Percentiles rank a stretch among this genome's conserved stretches.
phyloP scores from a whole-genome alignment of 2,329 filamentous ascomycete species.

The Aspergillus sojae region DNA sequence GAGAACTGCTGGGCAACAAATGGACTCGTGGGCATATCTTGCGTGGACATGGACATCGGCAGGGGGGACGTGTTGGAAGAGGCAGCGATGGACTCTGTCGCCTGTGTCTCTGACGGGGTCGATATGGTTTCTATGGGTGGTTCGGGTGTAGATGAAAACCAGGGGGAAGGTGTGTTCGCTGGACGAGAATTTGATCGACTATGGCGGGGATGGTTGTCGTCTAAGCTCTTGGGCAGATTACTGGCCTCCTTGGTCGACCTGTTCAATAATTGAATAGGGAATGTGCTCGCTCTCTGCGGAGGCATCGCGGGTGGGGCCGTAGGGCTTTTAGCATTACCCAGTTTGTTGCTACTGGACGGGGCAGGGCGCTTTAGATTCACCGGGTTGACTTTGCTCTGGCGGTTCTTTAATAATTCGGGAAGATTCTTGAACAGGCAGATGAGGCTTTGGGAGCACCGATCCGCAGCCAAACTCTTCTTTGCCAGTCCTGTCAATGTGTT shows the following conservation, averaged over 20 bases:
- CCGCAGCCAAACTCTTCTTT: conserved; percentile 83
- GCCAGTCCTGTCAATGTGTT: conserved; percentile 79
- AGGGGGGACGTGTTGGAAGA: conserved; percentile 21
- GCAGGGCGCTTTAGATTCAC: conserved; percentile 53
- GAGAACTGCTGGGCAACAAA: conserved; percentile 38
- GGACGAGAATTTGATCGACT: conserved; percentile 19
- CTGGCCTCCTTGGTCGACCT: conserved; percentile 30
- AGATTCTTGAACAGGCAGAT: conserved; percentile 80
- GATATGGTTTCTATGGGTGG: conserved; percentile 32
- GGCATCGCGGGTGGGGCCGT: conserved; percentile 23
- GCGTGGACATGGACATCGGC: conserved; percentile 24
- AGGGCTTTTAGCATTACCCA: conserved; percentile 15
- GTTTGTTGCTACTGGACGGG: conserved; percentile 29
- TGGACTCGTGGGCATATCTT: conserved; percentile 28
- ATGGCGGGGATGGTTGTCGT: conserved; percentile 30
- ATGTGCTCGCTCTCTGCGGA: conserved; percentile 43
- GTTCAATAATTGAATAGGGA: conserved; percentile 37
- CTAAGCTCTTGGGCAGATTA: conserved; percentile 33
- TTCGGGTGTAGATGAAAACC: conserved; percentile 31
- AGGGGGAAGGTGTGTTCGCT: conserved; percentile 22
- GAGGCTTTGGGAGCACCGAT: conserved; percentile 78
- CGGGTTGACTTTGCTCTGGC: conserved; percentile 49
- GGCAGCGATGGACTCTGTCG: conserved; percentile 26
- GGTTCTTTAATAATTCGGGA: conserved; percentile 69
- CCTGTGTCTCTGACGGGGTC: conserved; percentile 30